These are phyloP conservation scores for Kwoniella europaea DNA, from an alignment of 768 basidiomycete genomes.

Conservation along the genomic window DNA sequence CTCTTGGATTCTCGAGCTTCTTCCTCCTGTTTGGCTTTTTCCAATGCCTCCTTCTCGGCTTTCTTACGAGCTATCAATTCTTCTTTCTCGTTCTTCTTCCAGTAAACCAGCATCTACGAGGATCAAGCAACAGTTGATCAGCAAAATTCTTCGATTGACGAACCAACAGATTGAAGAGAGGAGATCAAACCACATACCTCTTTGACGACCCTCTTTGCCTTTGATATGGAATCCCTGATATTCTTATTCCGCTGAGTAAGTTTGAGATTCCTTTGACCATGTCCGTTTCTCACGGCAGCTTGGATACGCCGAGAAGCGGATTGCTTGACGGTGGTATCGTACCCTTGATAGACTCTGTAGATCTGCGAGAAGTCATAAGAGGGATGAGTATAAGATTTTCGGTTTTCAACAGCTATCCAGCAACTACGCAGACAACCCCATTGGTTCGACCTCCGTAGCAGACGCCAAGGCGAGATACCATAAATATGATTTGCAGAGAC, in stretches of 20 bases:
- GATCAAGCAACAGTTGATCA: neutral
- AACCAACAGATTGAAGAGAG: neutral
- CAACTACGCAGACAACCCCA: neutral
- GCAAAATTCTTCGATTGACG: neutral
- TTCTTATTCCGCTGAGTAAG: constrained; percentile 37
- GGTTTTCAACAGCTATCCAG: neutral
- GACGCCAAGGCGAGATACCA: neutral
- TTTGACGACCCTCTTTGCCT: constrained; percentile 48
- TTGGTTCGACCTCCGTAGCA: no score
- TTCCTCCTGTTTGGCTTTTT: constrained; percentile 54
- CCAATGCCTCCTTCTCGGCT: constrained; percentile 84
- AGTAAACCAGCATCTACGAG: constrained; percentile 86
- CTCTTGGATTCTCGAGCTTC: constrained; percentile 79
- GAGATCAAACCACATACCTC: constrained; percentile 30
- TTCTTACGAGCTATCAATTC: constrained; percentile 89
- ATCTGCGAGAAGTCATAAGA: constrained; percentile 23
- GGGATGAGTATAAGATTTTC: neutral
- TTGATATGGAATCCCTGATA: constrained; percentile 42
- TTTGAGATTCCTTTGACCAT: constrained; percentile 35
- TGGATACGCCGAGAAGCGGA: constrained; percentile 31
- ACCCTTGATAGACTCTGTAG: constrained; percentile 47
- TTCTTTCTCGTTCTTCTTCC: constrained; percentile 98
- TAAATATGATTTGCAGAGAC: neutral
- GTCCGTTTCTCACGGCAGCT: constrained; percentile 40
- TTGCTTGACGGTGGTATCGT: constrained; percentile 34